Conservation (phyloP, 805 yeast genomes). For the Ogataea populi-albae region DNA sequence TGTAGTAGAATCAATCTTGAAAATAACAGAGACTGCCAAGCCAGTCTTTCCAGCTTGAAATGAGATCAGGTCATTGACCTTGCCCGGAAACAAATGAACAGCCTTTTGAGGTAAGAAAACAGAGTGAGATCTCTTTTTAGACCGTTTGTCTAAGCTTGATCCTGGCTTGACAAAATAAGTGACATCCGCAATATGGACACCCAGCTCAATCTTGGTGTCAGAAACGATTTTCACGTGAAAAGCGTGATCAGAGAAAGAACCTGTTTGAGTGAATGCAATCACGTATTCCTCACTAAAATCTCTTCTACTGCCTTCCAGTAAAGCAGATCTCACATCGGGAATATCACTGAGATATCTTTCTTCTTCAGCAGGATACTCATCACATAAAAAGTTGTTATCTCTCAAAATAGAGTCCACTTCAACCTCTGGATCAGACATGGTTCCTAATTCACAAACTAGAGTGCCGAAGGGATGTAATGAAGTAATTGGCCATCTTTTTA, state of each 20-base stretch:
- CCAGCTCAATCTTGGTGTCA: conserved; percentile 67
- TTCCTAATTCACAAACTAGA: conserved; percentile 80
- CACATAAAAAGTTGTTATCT: conserved; percentile 79
- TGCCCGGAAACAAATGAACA: conserved; percentile 64
- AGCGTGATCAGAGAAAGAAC: conserved; percentile 68
- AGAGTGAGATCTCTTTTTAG: conserved; percentile 85
- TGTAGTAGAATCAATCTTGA: conserved; percentile 70
- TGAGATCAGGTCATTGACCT: conserved; percentile 57
- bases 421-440: conserved; percentile 68
- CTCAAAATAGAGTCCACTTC: conserved; percentile 87
- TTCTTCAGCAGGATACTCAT: conserved; percentile 61
- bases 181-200: conserved; percentile 83
- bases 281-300: conserved; percentile 59
- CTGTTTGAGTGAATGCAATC: conserved; percentile 59
- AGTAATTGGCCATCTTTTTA: conserved; percentile 98
- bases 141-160: conserved; percentile 78
- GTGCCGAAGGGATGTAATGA: conserved; percentile 98
- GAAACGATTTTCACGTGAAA: conserved; percentile 68
- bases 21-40: conserved; percentile 73
- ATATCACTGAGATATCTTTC: conserved; percentile 37
- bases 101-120: conserved; percentile 81
- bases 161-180: conserved; percentile 70
- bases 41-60: conserved; percentile 58
- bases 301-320: conserved; percentile 41
- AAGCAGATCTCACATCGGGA: conserved; percentile 34